These are phyloP conservation scores for Ogataea pignaliae DNA, from an alignment of 805 yeast genomes.

Conservation along the genomic window DNA sequence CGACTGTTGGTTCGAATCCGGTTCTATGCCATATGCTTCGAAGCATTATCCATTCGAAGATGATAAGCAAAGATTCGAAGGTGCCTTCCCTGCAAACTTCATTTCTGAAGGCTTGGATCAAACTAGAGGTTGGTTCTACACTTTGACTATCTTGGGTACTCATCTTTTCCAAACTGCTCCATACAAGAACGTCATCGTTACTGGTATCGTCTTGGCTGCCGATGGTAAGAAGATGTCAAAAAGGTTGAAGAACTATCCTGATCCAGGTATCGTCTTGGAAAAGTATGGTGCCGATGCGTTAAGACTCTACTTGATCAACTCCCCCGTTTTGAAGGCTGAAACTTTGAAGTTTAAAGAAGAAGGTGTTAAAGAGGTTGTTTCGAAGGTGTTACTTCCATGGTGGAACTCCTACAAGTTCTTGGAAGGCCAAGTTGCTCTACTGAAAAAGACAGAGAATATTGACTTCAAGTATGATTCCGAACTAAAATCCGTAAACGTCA, in stretches of 20 bases:
- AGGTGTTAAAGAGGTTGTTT: conserved; percentile 96
- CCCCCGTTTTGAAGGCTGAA: conserved; percentile 96
- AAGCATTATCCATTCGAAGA: conserved; percentile 95
- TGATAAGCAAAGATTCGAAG: conserved; percentile 60
- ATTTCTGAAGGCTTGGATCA: conserved; percentile 99
- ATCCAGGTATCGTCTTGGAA: conserved; percentile 76
- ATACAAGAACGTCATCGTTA: conserved; percentile 89
- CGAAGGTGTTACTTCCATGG: conserved; percentile 96
- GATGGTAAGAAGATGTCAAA: conserved; percentile 99
- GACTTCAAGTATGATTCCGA: conserved; percentile 70
- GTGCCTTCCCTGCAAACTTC: conserved; percentile 93
- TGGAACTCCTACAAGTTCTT: conserved; percentile 96
- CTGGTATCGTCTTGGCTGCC: conserved; percentile 94
- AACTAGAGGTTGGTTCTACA: conserved; percentile 99
- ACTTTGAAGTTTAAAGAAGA: conserved; percentile 96
- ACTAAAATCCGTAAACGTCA: conserved; percentile 72
- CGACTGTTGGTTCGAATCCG: conserved; percentile 99
- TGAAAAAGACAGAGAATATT: conserved; percentile 66
- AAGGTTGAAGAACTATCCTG: conserved; percentile 96
- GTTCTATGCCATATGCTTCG: conserved; percentile 98
- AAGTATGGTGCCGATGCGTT: conserved; percentile 97
- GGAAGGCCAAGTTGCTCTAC: conserved; percentile 86
- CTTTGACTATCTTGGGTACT: conserved; percentile 91
- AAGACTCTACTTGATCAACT: conserved; percentile 91
- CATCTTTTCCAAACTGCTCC: conserved; percentile 92